Base-by-base conservation (phyloP, 179 eudicot genomes). In the Corrigiola litoralis region DNA sequence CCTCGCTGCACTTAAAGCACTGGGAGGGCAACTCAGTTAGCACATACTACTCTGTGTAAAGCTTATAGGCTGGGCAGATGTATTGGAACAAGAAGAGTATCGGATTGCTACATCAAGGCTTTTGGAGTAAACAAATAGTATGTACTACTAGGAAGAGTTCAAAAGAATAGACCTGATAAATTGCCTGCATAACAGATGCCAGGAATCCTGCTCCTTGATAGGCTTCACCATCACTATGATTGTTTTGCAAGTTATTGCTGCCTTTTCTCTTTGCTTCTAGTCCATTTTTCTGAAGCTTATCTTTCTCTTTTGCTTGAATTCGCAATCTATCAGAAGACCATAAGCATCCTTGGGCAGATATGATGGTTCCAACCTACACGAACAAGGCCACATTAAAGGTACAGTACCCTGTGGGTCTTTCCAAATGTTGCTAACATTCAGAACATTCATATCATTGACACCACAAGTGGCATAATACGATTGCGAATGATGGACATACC, bases 281-380 rank as follows among this genome's bases (percentile, higher is more conserved):
- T 49, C 64, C 75, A 28, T 65, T 62, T 24, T 75, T 71, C 45
- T 77, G 66, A 67, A 77, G 60, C 23, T 51, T 72, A 28, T 73
- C 69, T 23, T 67, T 70, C 61, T 72, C 85, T 40, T 42, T 73
- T 48, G 24, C 63, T 48, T 49, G 64, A 52, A 37, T 33, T 12
- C 63, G 38, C 63, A 59, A 32, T 44, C 65, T 74, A 33, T 68
- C 58, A 12, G 76, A 63, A 47, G 82, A 63, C 58, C 33, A 69
- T 73, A 76, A 76, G 76, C 96, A 90, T 63, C 89, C 94, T 55
- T 69, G 90, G 25, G 85, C 86, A 41, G 97, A 90, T 50, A 86
- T 61, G 42, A 80, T 13, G 14, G 83, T 80, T 0, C 76, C 97
- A 61, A 88, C 60, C 96, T 90, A 64, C 74, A 75, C n/a, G 42